Evolutionary conservation across 1,139 yeast species (phyloP), one percentile per base, ranked within the genome.

Genomic region (Magnusiomyces ingens): DNA sequence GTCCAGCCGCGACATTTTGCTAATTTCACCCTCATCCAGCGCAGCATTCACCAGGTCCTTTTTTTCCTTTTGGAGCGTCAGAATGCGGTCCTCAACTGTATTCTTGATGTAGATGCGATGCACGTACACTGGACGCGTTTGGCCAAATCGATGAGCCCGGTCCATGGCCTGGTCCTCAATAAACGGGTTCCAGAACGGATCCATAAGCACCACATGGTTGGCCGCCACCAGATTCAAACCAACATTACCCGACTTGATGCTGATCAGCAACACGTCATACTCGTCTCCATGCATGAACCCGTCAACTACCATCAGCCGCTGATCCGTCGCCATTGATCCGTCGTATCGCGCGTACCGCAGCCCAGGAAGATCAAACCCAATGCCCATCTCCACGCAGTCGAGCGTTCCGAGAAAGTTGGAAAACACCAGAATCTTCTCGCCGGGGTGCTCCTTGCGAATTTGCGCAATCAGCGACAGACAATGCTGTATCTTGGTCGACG

Each of bases 151-250:
- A 70, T 93, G 94, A 5, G 94, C 95, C 60, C 99, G 80, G 67
- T 89, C 97, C 79, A 87, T 89, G 0, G 98, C 98, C 71, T 91
- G 98, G 48, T 87, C 95, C 69, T 91, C 98, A 2, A 91, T 96
- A 68, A 78, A 91, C 1, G 97, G 98, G 65, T 91, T 91, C 98
- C 98, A 91, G 66, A 89, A 91, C 17, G 97, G 97, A 67, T 91
- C 98, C 75, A 88, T 78, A 12, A 91, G 78, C 51, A 91, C 80
- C 11, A 91, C 95, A 67, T 89, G 96, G 45, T 89, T 85, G 0
- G 98, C 98, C 71, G 95, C 87, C 0, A 97, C 91, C 59, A 91
- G 75, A 0, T 97, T 91, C 58, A 91, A 75, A 8, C 98, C 98
- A n/a, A 90, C 93, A 66, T 88, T 90, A 62, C 98, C 98, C 1